These are phyloP conservation scores for Entoloma clypeatum DNA, from an alignment of 1,284 basidiomycete genomes.

Conservation along the genomic window DNA sequence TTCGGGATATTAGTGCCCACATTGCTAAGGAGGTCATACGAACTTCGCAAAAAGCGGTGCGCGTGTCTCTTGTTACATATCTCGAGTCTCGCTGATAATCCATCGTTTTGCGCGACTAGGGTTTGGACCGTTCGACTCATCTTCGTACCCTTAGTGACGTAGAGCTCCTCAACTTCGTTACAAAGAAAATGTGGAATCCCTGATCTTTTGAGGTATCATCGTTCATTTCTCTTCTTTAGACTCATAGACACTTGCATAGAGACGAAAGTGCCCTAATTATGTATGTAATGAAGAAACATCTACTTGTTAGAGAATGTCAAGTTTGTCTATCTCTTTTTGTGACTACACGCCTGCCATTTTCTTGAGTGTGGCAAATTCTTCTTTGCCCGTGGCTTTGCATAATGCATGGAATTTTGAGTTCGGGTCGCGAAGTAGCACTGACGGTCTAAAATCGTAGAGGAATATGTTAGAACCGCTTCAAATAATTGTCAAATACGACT, in stretches of 20 bases:
- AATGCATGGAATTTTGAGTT: slow-evolving; percentile 71
- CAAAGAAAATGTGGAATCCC: slow-evolving; percentile 71
- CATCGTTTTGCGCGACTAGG: slow-evolving; percentile 36
- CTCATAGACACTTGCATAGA: no score
- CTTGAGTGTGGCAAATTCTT: slow-evolving; percentile 73
- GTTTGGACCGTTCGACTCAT: slow-evolving; percentile 53
- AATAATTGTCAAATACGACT: slow-evolving; percentile 12
- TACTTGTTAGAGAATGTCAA: no score
- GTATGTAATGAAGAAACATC: no score
- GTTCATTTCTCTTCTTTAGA: not conserved
- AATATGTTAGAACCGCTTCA: slow-evolving; percentile 4
- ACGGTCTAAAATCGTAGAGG: slow-evolving; percentile 45
- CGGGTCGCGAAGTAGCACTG: slow-evolving; percentile 59
- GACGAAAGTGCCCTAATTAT: no score
- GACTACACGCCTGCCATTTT: slow-evolving; percentile 54
- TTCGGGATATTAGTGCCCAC: slow-evolving; percentile 77
- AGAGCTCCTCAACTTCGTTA: slow-evolving; percentile 52
- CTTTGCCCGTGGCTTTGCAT: slow-evolving; percentile 79
- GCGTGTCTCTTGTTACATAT: slow-evolving; percentile 21
- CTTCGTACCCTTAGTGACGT: slow-evolving; percentile 56
- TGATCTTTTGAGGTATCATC: slow-evolving; percentile 19
- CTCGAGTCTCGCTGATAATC: slow-evolving; percentile 7
- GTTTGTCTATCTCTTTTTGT: no score
- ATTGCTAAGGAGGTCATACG: slow-evolving; percentile 76
- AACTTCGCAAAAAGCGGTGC: slow-evolving; percentile 70